phyloP scores from a whole-genome alignment of 352 stramenopile species.

The Phytopythium oedochilum region DNA sequence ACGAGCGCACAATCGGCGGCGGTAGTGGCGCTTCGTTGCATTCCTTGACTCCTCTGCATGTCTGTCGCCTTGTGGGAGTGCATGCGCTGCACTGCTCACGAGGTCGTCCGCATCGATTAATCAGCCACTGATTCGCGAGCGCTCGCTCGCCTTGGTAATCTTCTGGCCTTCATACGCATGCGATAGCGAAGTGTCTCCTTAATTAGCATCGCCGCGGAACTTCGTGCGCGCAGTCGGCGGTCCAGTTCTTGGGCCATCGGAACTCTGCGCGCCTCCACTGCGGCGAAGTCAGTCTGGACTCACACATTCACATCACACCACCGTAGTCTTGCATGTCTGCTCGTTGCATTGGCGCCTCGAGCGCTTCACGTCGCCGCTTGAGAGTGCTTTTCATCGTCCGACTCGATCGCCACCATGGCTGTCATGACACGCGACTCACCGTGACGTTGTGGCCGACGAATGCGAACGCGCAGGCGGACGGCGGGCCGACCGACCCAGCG shows the following conservation, averaged over 20 bases:
- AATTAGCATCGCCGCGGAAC: conserved; percentile 69
- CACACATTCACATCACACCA: conserved; percentile 45
- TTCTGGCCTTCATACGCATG: conserved; percentile 89
- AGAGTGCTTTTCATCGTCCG: no score
- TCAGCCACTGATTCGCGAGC: conserved; percentile 73
- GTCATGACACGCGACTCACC: conserved; percentile 21
- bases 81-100: no score
- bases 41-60: neutral
- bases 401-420: no score
- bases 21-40: neutral
- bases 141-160: conserved; percentile 32
- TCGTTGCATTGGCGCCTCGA: no score
- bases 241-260: conserved; percentile 79
- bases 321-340: conserved; percentile 2
- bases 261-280: conserved; percentile 54
- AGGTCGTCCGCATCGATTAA: conserved; percentile 89
- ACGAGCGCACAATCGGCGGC: no score
- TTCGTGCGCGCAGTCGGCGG: conserved; percentile 46
- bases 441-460: neutral
- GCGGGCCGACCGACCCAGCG: conserved; percentile 62
- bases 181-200: conserved; percentile 77
- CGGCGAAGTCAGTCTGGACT: conserved; percentile 83
- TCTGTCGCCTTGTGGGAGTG: conserved; percentile 9
- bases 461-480: conserved; percentile 44
- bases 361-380: no score